Base-by-base conservation (phyloP, 2,329 filamentous ascomycete genomes). In the Metarhizium anisopliae region DNA sequence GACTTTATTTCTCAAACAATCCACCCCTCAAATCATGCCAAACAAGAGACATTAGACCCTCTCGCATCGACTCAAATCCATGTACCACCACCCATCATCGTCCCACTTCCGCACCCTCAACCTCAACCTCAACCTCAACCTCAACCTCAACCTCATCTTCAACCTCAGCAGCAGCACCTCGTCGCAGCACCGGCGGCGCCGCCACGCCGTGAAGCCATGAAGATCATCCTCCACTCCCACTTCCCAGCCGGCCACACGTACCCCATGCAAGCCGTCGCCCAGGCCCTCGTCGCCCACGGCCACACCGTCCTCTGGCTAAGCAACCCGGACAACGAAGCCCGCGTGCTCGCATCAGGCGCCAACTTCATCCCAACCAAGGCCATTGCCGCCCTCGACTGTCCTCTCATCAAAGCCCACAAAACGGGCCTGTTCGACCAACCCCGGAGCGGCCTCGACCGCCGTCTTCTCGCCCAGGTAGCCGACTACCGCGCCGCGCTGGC, bases 251-350 rank as follows among this genome's bases (percentile, higher is more conserved):
- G 70, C 43, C 71, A 74, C 61, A 66, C 68, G 29, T 67, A 70
- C 38, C 72, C 72, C 14, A 72, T 72, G 67, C 70, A 72, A 54
- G 70, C 72, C 5, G 64, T 73, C 4, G 70, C 70, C 51, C 64
- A 67, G 55, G 67, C 70, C 50, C 69, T 74, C 25, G 62, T 72
- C 36, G 63, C 62, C 29, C 67, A 66, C 36, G 70, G 70, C 56
- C 72, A 74, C 58, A 60, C 70, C 6, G 70, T 73, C 50, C 56
- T 68, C 11, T 74, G 72, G 72, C 63, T 72, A 38, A 69, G 70
- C 1, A 67, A 64, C 47, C 61, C 63, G 11, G 62, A 64, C n/a
- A 67, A 72, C 45, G 63, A 71, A 56, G 61, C 63, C 35, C 66
- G 66, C 16, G 71, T 71, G 13, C 54, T 51, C n/a, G 63, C 64